Evolutionary conservation across 1,284 basidiomycete genomes (phyloP).

Genomic region (Austroboletus novae-zelandiae): DNA sequence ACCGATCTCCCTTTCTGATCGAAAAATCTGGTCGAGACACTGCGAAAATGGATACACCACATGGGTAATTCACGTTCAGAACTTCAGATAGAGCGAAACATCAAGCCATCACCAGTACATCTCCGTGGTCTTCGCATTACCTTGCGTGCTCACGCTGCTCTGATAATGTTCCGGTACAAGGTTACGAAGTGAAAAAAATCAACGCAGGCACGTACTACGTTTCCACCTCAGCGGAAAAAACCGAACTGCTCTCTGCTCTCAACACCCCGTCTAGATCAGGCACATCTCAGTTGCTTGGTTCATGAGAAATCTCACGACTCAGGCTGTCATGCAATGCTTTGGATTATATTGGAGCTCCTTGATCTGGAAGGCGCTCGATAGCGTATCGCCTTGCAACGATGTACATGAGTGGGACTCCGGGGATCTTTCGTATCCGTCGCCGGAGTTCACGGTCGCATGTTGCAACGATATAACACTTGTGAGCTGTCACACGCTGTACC

Average conservation of each 20-base stretch:
- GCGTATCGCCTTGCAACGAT: conserved; percentile 89
- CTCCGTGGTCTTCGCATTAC: neutral
- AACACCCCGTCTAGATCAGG: neutral
- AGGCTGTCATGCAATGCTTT: neutral
- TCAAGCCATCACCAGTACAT: neutral
- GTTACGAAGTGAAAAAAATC: neutral
- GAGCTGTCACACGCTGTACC: conserved; percentile 90
- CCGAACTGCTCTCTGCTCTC: neutral
- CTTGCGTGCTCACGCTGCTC: neutral
- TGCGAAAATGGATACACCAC: neutral
- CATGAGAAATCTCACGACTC: conserved; percentile 6
- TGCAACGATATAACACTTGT: conserved; percentile 97
- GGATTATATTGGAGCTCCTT: conserved; percentile 62
- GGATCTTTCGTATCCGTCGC: conserved; percentile 88
- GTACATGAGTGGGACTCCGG: conserved; percentile 95
- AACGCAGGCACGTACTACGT: neutral
- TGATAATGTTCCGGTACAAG: neutral
- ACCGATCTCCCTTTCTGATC: neutral
- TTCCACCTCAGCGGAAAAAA: neutral
- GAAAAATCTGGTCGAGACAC: neutral
- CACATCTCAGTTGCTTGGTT: neutral
- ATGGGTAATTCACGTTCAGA: neutral
- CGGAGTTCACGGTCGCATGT: conserved; percentile 97
- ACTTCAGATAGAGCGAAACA: neutral
- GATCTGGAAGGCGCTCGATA: conserved; percentile 91